phyloP scores from a whole-genome alignment of 1,139 yeast species.

The Yamadazyma dushanensis region DNA sequence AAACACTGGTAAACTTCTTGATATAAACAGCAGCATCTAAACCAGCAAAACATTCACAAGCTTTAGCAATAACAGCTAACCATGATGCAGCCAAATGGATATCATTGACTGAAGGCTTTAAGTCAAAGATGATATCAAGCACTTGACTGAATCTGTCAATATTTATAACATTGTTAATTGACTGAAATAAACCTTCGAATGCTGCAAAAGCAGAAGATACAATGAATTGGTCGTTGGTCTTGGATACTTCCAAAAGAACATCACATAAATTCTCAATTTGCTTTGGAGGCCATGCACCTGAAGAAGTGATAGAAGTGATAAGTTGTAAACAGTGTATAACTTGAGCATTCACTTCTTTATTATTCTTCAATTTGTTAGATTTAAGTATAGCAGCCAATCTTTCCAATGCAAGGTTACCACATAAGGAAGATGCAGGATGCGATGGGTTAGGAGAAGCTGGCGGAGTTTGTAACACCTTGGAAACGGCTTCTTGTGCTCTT shows the following conservation, averaged over 20 bases:
- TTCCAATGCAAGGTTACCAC: conserved; percentile 69
- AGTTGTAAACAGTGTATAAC: conserved; percentile 79
- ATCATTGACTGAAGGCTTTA: conserved; percentile 81
- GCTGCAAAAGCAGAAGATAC: conserved; percentile 82
- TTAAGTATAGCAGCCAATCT: conserved; percentile 48
- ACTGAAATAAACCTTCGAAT: conserved; percentile 78
- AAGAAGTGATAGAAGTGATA: conserved; percentile 63
- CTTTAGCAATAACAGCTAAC: conserved; percentile 93
- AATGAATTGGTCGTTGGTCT: conserved; percentile 80
- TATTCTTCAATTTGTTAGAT: conserved; percentile 37
- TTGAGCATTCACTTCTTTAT: conserved; percentile 50
- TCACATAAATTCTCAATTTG: conserved; percentile 77
- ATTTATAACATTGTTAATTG: conserved; percentile 68
- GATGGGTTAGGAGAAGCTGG: conserved; percentile 81
- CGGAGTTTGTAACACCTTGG: conserved; percentile 59
- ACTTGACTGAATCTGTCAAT: conserved; percentile 62
- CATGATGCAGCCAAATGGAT: conserved; percentile 88
- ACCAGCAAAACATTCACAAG: conserved; percentile 65
- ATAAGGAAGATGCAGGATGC: conserved; percentile 71
- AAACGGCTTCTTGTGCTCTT: conserved; percentile 88
- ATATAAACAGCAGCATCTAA: conserved; percentile 62
- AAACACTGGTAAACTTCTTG: conserved; percentile 53
- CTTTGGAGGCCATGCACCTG: conserved; percentile 79
- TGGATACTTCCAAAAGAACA: conserved; percentile 68
- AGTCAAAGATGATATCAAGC: conserved; percentile 69